Base-by-base conservation (phyloP, 2,329 filamentous ascomycete species). In the Hypoxylon sp. region DNA sequence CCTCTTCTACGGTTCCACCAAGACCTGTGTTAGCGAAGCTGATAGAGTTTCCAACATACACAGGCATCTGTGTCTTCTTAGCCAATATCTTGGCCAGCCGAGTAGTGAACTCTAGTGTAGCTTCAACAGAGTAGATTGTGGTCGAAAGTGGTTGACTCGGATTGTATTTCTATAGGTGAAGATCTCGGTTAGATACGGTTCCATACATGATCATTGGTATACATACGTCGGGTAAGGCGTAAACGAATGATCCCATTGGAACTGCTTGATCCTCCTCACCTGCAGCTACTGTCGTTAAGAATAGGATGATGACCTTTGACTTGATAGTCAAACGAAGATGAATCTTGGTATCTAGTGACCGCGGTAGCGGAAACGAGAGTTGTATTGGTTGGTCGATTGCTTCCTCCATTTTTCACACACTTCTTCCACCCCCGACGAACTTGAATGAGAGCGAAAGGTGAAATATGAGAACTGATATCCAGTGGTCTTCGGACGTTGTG, bases 21-120 rank as follows among this genome's bases (percentile, higher is more conserved):
- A 94, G 87, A 1, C 91, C 92, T 5, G 90, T 87, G 75, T 86
- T 89, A 13, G 88, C 87, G 70, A 98, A 89, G 72, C 91, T 93
- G 75, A 97, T 89, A 35, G 94, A 97, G 77, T 93, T 97, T 22
- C 93, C 93, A 17, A 98, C 93, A 78, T 98, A 98, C n/a, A 93
- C 90, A 0, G 94, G 94, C 69, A 90, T 87, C 33, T 86, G 83
- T 29, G 90, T 87, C 73, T 88, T 91, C 59, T 89, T 88, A n/a
- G 92, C 92, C 13, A 98, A 81, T 1, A 97, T 86, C 79, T 93
- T 96, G 1, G 96, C 93, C 66, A 98, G 82, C 5, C 96, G 89
- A 1, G 90, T 93, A 1, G 95, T 91, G 78, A 98, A 97, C 79
- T 98, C 96, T 51, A 97, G 80, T 8, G 92, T 95, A 4, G 88